Evolutionary conservation across 176 grass and related monocot species (phyloP), one percentile per base, ranked within the genome.

Genomic region (Lolium rigidum): DNA sequence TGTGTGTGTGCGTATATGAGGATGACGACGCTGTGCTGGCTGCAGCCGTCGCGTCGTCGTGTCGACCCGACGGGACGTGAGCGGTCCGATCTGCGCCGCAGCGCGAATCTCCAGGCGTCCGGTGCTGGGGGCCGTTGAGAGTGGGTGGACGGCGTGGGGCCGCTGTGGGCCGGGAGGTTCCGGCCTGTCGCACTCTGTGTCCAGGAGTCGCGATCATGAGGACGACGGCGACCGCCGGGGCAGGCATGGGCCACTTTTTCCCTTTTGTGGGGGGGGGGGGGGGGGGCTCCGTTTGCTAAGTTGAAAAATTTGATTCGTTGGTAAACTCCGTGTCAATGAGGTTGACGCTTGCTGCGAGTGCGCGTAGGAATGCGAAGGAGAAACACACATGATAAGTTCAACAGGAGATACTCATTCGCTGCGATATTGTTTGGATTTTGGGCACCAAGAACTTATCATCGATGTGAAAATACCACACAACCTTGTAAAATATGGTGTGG

Each of bases 101-200:
- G 24, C 56, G 4, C 76, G 47, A 84, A 89, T 85, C 82, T 54
- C 47, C 57, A 85, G 35, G 76, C 74, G 16, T 8, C 16, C 24
- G 61, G 24, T 4, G 59, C n/a, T 9, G 22, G 43, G 70, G 70
- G 43, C 70, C 18, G 68, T 49, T 73, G 70, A 15, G 70, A 46
- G 68, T 31, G 38, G 76, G 48, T 47, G 76, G 82, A 26, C 66
- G 57, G 20, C 49, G 52, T 35, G 39, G 44, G 37, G 21, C 17
- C 39, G 67, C 22, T 6, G 41, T 48, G 65, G 25, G 22, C 49
- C 48, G 37, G 12, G 3, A 3, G 31, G 2, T 35, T 35, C 31
- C 31, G 31, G n/a, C 35, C 20, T 56, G 59, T 76, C 57, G 48
- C 49, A 24, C 25, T 74, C 82, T 3, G 9, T 48, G 73, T 18